These are phyloP conservation scores for Trichoderma sp. DNA, from an alignment of 2,329 filamentous ascomycete genomes.

Conservation along the genomic window DNA sequence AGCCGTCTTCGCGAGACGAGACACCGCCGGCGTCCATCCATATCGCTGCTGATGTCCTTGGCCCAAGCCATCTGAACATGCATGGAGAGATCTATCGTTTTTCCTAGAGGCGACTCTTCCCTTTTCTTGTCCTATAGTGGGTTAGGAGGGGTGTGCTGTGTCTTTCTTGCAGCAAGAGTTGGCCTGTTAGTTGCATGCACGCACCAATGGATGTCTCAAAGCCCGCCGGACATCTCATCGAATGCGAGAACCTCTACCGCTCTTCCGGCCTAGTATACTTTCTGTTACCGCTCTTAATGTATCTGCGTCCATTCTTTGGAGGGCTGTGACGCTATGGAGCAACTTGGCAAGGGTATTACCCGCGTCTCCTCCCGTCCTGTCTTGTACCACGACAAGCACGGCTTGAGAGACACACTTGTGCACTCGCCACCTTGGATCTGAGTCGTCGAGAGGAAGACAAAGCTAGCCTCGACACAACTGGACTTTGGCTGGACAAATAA, in stretches of 20 bases:
- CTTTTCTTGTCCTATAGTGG: background rate
- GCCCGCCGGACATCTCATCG: background rate
- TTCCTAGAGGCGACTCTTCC: background rate
- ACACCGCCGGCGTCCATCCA: background rate
- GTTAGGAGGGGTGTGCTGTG: background rate
- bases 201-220: background rate
- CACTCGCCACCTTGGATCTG: background rate
- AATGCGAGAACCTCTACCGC: background rate
- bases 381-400: background rate
- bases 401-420: background rate
- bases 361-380: background rate
- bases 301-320: background rate
- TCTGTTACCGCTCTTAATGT: background rate
- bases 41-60: background rate
- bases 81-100: slow-evolving; percentile 3
- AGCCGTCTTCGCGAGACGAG: background rate
- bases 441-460: background rate
- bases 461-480: background rate
- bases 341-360: background rate
- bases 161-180: background rate
- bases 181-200: background rate
- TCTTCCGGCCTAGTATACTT: background rate
- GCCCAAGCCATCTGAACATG: background rate
- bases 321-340: background rate
- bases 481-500: background rate